Conservation (phyloP, 2,329 filamentous ascomycete species). For the Penicillium capsulatum region DNA sequence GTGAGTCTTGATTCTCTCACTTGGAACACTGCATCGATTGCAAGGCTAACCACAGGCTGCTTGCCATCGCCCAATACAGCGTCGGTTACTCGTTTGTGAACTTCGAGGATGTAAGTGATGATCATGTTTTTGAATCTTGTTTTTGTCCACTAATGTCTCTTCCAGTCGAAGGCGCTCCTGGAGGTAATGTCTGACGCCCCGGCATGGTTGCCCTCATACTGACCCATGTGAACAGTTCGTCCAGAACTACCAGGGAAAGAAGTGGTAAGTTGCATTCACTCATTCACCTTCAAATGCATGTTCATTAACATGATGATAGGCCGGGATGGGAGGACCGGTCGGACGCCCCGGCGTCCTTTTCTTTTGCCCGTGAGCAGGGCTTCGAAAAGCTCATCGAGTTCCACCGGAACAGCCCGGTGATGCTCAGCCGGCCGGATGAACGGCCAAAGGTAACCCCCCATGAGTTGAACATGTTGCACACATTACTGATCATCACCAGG, state of each 20-base stretch:
- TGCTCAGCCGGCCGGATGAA: conserved; percentile 77
- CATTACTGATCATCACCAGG: conserved; percentile 36
- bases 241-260: too few relatives aligned
- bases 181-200: conserved; percentile 48
- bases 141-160: too few relatives aligned
- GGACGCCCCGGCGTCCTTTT: conserved; percentile 82
- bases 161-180: conserved; percentile 67
- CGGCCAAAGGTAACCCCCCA: conserved; percentile 67
- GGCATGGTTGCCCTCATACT: too few relatives aligned
- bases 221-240: too few relatives aligned
- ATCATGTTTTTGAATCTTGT: not conserved
- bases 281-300: too few relatives aligned
- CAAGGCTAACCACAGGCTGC: not conserved
- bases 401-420: conserved; percentile 91
- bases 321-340: conserved; percentile 65
- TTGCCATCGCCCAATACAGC: conserved; percentile 47
- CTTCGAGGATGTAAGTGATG: conserved; percentile 66
- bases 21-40: not conserved
- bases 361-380: conserved; percentile 98
- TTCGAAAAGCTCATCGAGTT: conserved; percentile 91
- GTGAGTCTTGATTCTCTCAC: conserved; percentile 45
- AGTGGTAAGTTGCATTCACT: too few relatives aligned
- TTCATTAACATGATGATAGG: conserved; percentile 42
- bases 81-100: conserved; percentile 98
- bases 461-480: not conserved